Evolutionary conservation across 139 green algal species (phyloP).

Genomic region (Chlamydomonas schloesseri): DNA sequence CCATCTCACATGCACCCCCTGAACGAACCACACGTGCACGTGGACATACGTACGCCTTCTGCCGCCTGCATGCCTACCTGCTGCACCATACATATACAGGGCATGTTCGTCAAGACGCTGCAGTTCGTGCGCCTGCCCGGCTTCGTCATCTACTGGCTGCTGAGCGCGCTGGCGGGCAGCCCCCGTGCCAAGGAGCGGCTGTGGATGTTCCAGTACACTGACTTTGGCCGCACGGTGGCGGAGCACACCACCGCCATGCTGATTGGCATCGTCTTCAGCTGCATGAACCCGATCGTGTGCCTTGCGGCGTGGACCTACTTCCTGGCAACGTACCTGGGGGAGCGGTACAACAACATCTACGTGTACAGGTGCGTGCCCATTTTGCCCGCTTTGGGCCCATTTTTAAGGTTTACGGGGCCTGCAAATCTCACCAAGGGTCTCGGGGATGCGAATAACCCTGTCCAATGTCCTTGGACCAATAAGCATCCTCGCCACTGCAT

Average conservation of each 20-base stretch:
- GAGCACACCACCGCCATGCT: constrained; percentile 4
- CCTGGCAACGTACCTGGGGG: constrained; percentile 50
- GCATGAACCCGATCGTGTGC: constrained; percentile 81
- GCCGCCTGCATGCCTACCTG: too few species aligned
- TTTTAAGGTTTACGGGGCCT: too few species aligned
- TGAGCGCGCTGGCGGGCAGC: neutral
- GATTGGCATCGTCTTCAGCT: constrained; percentile 56
- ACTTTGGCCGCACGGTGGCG: neutral
- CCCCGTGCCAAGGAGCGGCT: neutral
- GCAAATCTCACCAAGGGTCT: too few species aligned
- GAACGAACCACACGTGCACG: too few species aligned
- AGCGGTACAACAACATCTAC: constrained; percentile 62
- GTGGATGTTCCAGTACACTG: constrained; percentile 24
- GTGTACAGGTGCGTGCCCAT: too few species aligned
- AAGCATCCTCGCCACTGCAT: too few species aligned
- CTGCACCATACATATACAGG: too few species aligned
- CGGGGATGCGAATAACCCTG: too few species aligned
- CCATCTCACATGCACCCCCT: too few species aligned
- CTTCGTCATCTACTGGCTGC: neutral
- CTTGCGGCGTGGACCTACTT: constrained; percentile 83
- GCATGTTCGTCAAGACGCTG: neutral
- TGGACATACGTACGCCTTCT: too few species aligned
- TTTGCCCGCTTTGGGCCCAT: too few species aligned
- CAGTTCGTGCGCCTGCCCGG: neutral
- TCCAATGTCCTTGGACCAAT: too few species aligned